A percentile compares a stretch with the other conserved stretches of the same genome.
phyloP scores from a whole-genome alignment of 495 filamentous ascomycete genomes.

The Penicillium ochrochloron region DNA sequence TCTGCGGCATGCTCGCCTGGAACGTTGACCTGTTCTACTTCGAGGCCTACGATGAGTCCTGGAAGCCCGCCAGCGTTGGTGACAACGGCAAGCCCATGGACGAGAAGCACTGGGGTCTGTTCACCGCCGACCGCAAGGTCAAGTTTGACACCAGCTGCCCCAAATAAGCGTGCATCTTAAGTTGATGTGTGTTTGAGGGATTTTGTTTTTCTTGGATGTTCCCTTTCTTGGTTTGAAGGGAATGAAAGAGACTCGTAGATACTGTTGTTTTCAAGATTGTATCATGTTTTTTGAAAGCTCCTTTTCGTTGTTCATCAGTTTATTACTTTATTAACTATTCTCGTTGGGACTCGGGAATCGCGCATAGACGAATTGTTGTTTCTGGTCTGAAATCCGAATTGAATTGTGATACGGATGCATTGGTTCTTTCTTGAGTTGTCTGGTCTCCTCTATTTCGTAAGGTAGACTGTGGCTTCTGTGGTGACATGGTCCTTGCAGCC shows the following conservation, averaged over 20 bases:
- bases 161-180: constrained; percentile 11
- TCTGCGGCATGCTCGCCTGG: constrained; percentile 75
- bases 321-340: background rate
- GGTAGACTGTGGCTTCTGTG: background rate
- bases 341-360: constrained; percentile 7
- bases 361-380: constrained; percentile 14
- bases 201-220: background rate
- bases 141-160: constrained; percentile 69
- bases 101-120: constrained; percentile 81
- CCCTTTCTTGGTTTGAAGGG: background rate
- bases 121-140: constrained; percentile 60
- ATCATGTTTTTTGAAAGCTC: constrained; percentile 12
- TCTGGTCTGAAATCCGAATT: background rate
- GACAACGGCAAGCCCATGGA: constrained; percentile 68
- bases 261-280: constrained; percentile 17
- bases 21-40: constrained; percentile 81
- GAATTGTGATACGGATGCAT: constrained; percentile 18
- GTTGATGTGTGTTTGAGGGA: background rate
- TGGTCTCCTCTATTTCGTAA: background rate
- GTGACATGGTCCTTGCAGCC: background rate
- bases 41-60: constrained; percentile 81
- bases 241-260: constrained; percentile 15
- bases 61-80: constrained; percentile 73
- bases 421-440: background rate
- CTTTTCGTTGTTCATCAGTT: constrained; percentile 11